These are phyloP conservation scores for Staphylotrichum tortipilum DNA, from an alignment of 495 filamentous ascomycete species.

Conservation along the genomic window DNA sequence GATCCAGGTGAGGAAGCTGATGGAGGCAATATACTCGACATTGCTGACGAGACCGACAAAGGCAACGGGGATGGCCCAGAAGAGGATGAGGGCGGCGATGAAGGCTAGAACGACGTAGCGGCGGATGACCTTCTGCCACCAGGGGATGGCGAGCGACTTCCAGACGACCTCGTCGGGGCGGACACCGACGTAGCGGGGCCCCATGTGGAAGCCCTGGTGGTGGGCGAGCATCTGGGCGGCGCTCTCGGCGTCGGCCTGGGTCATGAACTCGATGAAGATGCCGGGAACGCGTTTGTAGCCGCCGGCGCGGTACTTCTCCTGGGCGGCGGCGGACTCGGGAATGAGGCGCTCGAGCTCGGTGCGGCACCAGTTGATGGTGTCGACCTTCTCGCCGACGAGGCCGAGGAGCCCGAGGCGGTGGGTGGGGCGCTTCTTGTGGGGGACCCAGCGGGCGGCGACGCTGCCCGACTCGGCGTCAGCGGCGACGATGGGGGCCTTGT, in stretches of 20 bases:
- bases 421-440: conserved; percentile 72
- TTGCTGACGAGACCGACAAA: conserved; percentile 84
- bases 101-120: conserved; percentile 60
- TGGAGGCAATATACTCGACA: conserved; percentile 53
- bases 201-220: conserved; percentile 85
- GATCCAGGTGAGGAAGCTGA: conserved; percentile 70
- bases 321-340: conserved; percentile 68
- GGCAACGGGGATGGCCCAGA: conserved; percentile 91
- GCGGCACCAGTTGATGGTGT: conserved; percentile 90
- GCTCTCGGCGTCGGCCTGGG: conserved; percentile 72
- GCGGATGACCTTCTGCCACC: conserved; percentile 77
- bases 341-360: conserved; percentile 70
- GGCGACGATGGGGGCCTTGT: conserved; percentile 39
- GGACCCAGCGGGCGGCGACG: conserved; percentile 70
- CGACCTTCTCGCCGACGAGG: conserved; percentile 84
- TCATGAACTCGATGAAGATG: conserved; percentile 83
- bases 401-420: conserved; percentile 68
- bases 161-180: conserved; percentile 83
- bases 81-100: conserved; percentile 73
- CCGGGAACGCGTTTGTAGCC: conserved; percentile 59
- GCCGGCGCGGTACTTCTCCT: conserved; percentile 62
- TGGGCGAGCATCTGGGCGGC: conserved; percentile 82
- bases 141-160: conserved; percentile 75
- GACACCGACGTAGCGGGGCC: conserved; percentile 81
- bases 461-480: conserved; percentile 65